phyloP scores from a whole-genome alignment of 257 asterid species.

The Solanum etuberosum region DNA sequence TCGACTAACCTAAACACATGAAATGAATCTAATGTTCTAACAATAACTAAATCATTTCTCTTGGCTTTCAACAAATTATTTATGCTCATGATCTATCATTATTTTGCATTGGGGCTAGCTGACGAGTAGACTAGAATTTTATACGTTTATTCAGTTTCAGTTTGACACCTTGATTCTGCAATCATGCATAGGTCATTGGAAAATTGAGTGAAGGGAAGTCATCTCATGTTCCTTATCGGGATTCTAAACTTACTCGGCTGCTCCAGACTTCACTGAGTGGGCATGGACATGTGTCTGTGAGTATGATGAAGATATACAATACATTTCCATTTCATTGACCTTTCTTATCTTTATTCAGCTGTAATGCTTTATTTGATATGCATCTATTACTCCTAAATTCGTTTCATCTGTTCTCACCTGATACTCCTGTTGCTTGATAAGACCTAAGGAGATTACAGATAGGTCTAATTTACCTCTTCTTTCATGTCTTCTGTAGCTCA shows the following conservation, averaged over 20 bases:
- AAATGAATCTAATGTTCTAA: not conserved
- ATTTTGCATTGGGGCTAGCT: not conserved
- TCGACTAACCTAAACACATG: not conserved
- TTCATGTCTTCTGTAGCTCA: conserved; percentile 48
- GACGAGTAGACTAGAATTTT: not conserved
- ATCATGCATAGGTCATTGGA: conserved; percentile 69
- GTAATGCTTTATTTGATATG: not conserved
- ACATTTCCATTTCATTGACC: not conserved
- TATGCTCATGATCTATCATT: not conserved
- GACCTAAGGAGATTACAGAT: not conserved
- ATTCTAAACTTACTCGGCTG: conserved; percentile 94
- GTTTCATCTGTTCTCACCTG: not conserved
- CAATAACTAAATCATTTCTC: not conserved
- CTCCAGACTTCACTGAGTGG: conserved; percentile 96
- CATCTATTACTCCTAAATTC: not conserved
- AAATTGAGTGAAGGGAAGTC: conserved; percentile 98
- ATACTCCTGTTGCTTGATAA: not conserved
- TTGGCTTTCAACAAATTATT: not conserved
- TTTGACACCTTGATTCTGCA: conserved; percentile 10
- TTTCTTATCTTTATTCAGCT: not conserved
- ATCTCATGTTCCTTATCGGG: conserved; percentile 93
- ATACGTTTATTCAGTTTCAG: not conserved
- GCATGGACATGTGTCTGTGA: conserved; percentile 97
- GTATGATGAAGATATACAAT: conserved; percentile 5
- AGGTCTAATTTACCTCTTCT: not conserved